phyloP scores from a whole-genome alignment of 352 stramenopile species.

The Phytophthora syringae region DNA sequence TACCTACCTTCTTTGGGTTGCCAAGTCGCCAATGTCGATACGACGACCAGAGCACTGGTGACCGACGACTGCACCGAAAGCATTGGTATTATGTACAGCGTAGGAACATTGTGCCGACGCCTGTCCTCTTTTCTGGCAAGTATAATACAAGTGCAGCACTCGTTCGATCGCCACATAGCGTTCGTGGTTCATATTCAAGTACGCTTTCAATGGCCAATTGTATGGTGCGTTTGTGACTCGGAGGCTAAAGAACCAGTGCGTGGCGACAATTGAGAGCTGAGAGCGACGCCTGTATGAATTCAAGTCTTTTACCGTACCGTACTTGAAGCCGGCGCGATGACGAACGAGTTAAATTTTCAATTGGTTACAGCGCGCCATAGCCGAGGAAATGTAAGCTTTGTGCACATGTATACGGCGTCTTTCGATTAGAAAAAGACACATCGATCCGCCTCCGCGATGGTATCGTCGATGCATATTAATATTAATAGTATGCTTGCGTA shows the following conservation, averaged over 20 bases:
- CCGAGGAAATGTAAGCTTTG: not conserved
- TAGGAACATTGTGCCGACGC: not conserved
- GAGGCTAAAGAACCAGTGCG: not conserved
- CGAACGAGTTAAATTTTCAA: not conserved
- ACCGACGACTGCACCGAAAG: conserved; percentile 3
- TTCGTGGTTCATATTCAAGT: not conserved
- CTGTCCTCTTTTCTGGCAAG: conserved; percentile 1
- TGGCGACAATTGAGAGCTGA: not conserved
- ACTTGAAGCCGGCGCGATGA: too few species aligned
- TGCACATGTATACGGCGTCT: not conserved
- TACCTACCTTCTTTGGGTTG: conserved; percentile 3
- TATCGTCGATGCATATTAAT: too few species aligned
- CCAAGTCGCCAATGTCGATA: conserved; percentile 9
- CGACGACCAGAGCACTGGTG: conserved; percentile 9
- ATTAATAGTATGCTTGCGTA: not conserved
- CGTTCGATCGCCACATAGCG: not conserved
- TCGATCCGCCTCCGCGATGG: too few species aligned
- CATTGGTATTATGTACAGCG: not conserved
- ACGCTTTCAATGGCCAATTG: not conserved
- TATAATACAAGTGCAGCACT: not conserved
- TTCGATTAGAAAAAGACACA: not conserved
- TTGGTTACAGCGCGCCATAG: not conserved
- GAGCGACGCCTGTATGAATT: too few species aligned
- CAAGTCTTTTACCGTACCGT: too few species aligned
- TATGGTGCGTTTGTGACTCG: not conserved